phyloP scores from a whole-genome alignment of 2,329 filamentous ascomycete species.

The Aspergillus sp. region DNA sequence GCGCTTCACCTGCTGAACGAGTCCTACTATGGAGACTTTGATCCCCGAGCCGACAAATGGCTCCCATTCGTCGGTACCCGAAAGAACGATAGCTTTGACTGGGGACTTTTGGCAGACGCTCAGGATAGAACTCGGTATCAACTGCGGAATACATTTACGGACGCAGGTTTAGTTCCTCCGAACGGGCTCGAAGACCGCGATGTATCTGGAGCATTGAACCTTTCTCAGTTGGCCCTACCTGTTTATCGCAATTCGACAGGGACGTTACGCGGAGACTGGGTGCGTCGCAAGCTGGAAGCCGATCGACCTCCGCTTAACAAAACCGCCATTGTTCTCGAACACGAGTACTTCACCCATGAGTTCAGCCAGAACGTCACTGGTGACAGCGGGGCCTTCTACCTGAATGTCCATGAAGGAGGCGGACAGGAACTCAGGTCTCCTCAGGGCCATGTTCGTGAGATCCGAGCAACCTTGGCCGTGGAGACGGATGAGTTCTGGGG shows the following conservation, averaged over 20 bases:
- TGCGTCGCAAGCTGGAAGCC: conserved; percentile 55
- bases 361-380: conserved; percentile 84
- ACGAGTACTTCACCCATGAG: conserved; percentile 64
- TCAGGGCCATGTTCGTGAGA: conserved; percentile 61
- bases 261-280: conserved; percentile 73
- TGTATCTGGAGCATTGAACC: conserved; percentile 29
- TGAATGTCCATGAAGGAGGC: conserved; percentile 63
- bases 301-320: conserved; percentile 60
- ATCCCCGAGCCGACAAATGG: conserved; percentile 47
- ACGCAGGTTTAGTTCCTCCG: conserved; percentile 32
- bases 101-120: conserved; percentile 70
- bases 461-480: conserved; percentile 68
- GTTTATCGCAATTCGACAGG: conserved; percentile 81
- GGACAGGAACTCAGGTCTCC: conserved; percentile 38
- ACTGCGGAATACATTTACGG: conserved; percentile 35
- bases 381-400: conserved; percentile 63
- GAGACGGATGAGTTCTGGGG: conserved; percentile 69
- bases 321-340: conserved; percentile 61
- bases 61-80: conserved; percentile 78
- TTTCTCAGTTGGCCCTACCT: conserved; percentile 46
- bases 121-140: conserved; percentile 64
- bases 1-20: conserved; percentile 52
- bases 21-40: conserved; percentile 54
- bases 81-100: conserved; percentile 71
- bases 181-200: conserved; percentile 26